These are phyloP conservation scores for Starmerella potacharoeniae DNA, from an alignment of 805 yeast genomes.

Conservation along the genomic window DNA sequence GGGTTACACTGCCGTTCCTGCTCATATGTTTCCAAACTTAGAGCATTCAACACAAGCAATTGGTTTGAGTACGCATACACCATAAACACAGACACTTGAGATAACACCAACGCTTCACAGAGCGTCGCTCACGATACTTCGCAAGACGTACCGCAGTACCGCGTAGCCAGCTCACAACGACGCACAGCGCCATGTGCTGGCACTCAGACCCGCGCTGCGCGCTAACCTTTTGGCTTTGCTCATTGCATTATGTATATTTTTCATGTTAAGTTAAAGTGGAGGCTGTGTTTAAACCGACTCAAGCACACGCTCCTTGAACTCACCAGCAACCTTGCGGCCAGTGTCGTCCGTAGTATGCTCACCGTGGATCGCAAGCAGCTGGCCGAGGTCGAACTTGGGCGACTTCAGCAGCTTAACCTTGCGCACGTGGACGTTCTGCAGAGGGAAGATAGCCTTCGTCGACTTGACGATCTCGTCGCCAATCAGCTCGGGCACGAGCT, in stretches of 20 bases:
- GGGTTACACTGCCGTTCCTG: too few species aligned
- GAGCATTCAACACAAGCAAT: too few species aligned
- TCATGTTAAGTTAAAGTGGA: constrained; percentile 8
- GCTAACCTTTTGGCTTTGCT: background rate
- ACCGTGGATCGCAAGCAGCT: constrained; percentile 94
- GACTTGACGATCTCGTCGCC: constrained; percentile 98
- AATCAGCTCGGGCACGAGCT: constrained; percentile 96
- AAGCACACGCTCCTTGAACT: constrained; percentile 97
- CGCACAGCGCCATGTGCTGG: background rate
- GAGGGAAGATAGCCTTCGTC: constrained; percentile 88
- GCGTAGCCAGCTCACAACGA: too few species aligned
- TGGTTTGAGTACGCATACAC: too few species aligned
- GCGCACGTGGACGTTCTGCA: constrained; percentile 98
- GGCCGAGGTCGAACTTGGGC: constrained; percentile 97
- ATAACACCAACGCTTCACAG: too few species aligned
- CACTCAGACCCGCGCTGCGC: too few species aligned
- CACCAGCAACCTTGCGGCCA: constrained; percentile 85
- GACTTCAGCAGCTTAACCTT: constrained; percentile 97
- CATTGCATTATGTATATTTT: constrained; percentile 2
- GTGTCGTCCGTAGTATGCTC: constrained; percentile 88
- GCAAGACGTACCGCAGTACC: too few species aligned
- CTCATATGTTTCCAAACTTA: too few species aligned
- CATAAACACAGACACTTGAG: too few species aligned
- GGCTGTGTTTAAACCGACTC: constrained; percentile 67
- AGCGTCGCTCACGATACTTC: too few species aligned